Evolutionary conservation across 78 protist genomes (phyloP).

Genomic region (Planoprotostelium fungivorum): DNA sequence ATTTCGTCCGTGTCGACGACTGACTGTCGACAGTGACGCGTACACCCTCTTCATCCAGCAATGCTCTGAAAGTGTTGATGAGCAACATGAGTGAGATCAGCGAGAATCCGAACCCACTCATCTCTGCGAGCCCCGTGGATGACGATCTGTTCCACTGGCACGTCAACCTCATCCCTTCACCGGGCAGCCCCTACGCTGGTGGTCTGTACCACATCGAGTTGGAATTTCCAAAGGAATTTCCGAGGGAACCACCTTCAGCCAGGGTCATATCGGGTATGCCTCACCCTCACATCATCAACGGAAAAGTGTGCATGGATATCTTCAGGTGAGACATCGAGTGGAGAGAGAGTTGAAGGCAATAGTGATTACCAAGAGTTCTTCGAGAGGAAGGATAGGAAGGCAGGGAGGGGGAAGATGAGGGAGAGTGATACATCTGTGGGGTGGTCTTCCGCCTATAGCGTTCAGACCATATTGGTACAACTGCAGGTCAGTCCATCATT

Average conservation of each 20-base stretch:
- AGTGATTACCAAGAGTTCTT: slow-evolving; percentile 53
- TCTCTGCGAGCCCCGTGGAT: slow-evolving; percentile 39
- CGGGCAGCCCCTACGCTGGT: slow-evolving; percentile 50
- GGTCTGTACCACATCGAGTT: slow-evolving; percentile 52
- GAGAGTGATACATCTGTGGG: slow-evolving; percentile 26
- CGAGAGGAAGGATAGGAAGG: slow-evolving; percentile 21
- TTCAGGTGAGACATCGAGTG: background rate
- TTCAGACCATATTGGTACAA: slow-evolving; percentile 46
- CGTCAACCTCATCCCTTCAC: slow-evolving; percentile 40
- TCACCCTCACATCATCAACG: slow-evolving; percentile 61
- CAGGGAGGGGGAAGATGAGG: background rate
- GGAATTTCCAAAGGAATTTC: slow-evolving; percentile 52
- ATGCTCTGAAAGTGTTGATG: slow-evolving; percentile 32
- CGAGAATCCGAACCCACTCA: slow-evolving; percentile 38
- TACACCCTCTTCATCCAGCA: too few relatives aligned
- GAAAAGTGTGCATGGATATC: slow-evolving; percentile 50
- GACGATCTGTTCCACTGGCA: slow-evolving; percentile 53
- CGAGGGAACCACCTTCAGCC: slow-evolving; percentile 49
- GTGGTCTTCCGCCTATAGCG: slow-evolving; percentile 62
- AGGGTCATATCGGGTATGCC: slow-evolving; percentile 25
- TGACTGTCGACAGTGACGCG: too few relatives aligned
- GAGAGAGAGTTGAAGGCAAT: background rate
- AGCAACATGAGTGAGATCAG: slow-evolving; percentile 21
- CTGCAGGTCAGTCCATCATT: slow-evolving; percentile 62
- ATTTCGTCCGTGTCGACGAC: too few relatives aligned